Conservation (phyloP, 1,284 basidiomycete genomes). For the Trametes sp. region DNA sequence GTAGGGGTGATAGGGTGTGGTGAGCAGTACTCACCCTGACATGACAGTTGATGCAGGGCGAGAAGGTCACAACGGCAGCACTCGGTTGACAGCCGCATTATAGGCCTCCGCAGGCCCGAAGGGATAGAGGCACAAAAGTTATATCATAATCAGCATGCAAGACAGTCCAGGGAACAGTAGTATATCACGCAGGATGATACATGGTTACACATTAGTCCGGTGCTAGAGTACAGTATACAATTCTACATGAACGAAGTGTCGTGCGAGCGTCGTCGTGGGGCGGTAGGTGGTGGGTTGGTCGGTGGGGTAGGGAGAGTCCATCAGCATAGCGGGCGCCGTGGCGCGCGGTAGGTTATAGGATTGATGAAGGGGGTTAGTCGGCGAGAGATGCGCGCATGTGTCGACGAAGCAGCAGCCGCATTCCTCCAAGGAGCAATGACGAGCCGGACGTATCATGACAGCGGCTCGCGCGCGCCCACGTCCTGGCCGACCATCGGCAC, state of each 20-base stretch:
- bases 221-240: constrained; percentile 14
- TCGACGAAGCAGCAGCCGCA: too few species aligned
- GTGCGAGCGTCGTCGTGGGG: not conserved
- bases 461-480: not conserved
- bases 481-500: constrained; percentile 29
- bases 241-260: constrained; percentile 1
- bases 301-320: not conserved
- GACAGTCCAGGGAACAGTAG: not conserved
- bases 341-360: not conserved
- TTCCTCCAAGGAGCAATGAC: not conserved
- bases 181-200: not conserved
- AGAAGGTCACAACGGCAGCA: too few species aligned
- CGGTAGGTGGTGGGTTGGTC: not conserved
- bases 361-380: not conserved
- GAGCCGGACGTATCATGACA: constrained; percentile 8
- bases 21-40: too few species aligned
- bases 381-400: not conserved
- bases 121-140: not conserved
- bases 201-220: constrained; percentile 7
- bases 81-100: too few species aligned
- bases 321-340: not conserved
- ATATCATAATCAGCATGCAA: constrained; percentile 2
- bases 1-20: too few species aligned
- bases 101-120: too few species aligned
- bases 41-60: too few species aligned